phyloP scores from a whole-genome alignment of 345 rosid genomes.

The Litchi chinensis region DNA sequence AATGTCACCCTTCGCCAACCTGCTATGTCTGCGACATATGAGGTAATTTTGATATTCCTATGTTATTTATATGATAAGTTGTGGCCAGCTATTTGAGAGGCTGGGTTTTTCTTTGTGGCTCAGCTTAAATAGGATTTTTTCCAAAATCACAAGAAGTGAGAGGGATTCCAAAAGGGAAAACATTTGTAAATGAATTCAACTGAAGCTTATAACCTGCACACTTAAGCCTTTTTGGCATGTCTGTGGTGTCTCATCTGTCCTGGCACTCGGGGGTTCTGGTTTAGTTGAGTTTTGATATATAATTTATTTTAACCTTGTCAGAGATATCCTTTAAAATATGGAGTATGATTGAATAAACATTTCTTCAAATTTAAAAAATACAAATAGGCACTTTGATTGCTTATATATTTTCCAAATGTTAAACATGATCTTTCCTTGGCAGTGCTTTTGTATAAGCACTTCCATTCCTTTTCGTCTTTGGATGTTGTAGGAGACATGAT shows the following conservation, averaged over 20 bases:
- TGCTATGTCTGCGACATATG: slow-evolving; percentile 56
- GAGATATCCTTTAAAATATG: background rate
- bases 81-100: background rate
- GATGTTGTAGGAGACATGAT: too few species aligned
- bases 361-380: background rate
- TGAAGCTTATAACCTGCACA: background rate
- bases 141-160: background rate
- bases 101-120: slow-evolving; percentile 8
- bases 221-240: background rate
- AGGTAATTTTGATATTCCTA: slow-evolving; percentile 48
- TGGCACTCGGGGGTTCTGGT: background rate
- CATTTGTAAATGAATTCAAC: slow-evolving; percentile 8
- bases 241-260: background rate
- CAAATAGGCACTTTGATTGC: slow-evolving; percentile 3
- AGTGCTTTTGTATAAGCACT: background rate
- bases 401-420: background rate
- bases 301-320: background rate
- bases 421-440: background rate
- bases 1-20: slow-evolving; percentile 71
- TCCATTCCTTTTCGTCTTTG: too few species aligned
- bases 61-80: slow-evolving; percentile 7
- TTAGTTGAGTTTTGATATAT: background rate
- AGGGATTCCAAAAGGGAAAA: background rate
- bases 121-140: slow-evolving; percentile 6
- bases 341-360: background rate